Conservation (phyloP, 805 yeast genomes). For the Nakazawaea populi region DNA sequence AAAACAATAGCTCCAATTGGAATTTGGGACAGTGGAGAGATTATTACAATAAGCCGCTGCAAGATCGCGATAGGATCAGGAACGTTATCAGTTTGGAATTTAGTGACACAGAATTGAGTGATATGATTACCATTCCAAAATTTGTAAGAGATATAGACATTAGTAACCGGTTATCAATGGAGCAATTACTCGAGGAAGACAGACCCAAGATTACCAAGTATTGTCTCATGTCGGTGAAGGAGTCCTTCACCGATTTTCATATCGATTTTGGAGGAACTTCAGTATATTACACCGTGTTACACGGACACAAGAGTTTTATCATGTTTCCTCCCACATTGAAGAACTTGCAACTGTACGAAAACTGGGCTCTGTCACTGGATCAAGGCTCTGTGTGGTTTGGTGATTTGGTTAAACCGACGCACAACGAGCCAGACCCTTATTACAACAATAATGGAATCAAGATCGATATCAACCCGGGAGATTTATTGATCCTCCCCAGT, state of each 20-base stretch:
- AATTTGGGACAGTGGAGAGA: conserved; percentile 66
- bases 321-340: conserved; percentile 70
- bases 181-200: conserved; percentile 4
- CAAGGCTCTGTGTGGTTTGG: conserved; percentile 66
- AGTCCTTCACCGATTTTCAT: conserved; percentile 86
- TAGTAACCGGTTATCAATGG: conserved; percentile 44
- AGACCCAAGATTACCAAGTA: conserved; percentile 68
- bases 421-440: conserved; percentile 12
- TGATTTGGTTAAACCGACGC: conserved; percentile 28
- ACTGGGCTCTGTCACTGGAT: conserved; percentile 66
- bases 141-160: conserved; percentile 63
- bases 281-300: conserved; percentile 76
- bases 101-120: conserved; percentile 47
- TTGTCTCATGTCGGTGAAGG: conserved; percentile 77
- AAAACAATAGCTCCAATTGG: conserved; percentile 66
- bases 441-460: conserved; percentile 30
- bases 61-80: conserved; percentile 55
- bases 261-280: conserved; percentile 91
- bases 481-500: conserved; percentile 76
- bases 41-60: conserved; percentile 45
- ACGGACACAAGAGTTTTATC: conserved; percentile 71
- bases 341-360: conserved; percentile 55
- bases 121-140: conserved; percentile 51
- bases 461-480: conserved; percentile 45
- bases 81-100: conserved; percentile 83